Percentiles rank a stretch among this genome's conserved stretches.
These are phyloP conservation scores for Sporothrix mexicana DNA, from an alignment of 2,329 filamentous ascomycete species.

Conservation along the genomic window DNA sequence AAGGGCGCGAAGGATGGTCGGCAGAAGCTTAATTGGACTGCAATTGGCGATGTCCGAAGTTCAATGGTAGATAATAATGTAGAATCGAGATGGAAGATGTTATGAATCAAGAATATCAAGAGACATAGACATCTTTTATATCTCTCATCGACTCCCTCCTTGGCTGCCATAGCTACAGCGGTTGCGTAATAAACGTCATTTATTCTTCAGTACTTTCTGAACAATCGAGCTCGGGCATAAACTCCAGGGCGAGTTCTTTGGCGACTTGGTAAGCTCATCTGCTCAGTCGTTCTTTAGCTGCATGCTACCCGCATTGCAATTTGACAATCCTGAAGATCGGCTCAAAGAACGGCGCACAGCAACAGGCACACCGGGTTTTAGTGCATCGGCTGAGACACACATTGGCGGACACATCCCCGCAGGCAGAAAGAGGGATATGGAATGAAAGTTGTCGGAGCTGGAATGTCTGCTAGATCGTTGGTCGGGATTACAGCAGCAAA, in stretches of 20 bases:
- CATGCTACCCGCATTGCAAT: neutral
- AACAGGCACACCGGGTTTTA: neutral
- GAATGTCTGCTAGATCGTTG: neutral
- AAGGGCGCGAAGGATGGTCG: neutral
- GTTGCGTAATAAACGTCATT: neutral
- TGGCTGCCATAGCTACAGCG: neutral
- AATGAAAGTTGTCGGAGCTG: neutral
- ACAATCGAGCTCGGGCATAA: neutral
- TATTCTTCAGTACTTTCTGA: neutral
- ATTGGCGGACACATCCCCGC: neutral
- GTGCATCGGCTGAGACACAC: neutral
- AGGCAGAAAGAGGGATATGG: neutral
- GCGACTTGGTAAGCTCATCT: neutral
- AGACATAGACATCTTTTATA: slow-evolving; percentile 20
- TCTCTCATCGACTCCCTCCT: no score
- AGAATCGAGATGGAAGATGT: neutral
- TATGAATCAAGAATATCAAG: neutral
- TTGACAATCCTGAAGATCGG: neutral
- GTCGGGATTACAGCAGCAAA: slow-evolving; percentile 8
- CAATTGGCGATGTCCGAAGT: neutral
- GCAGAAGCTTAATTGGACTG: neutral
- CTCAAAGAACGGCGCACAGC: neutral
- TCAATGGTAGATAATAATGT: neutral
- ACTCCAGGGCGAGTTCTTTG: neutral
- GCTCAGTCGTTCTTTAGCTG: neutral